Evolutionary conservation across 441 rosid genomes (phyloP).

Genomic region (Erodium moschatum): DNA sequence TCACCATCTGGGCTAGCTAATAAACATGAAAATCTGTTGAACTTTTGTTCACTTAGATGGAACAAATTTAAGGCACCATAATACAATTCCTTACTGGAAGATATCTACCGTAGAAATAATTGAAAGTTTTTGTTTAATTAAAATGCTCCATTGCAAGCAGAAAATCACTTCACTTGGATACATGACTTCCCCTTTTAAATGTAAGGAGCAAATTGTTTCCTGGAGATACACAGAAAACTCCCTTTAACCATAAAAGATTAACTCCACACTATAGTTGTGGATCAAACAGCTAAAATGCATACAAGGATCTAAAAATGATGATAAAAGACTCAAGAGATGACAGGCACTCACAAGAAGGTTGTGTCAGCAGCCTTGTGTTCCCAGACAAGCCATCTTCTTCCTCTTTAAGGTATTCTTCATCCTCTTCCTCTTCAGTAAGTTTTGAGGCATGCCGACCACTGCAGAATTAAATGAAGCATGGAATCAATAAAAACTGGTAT

Average conservation of each 20-base stretch:
- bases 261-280: neutral
- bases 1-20: neutral
- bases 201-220: neutral
- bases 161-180: neutral
- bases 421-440: slow-evolving; percentile 92
- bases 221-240: neutral
- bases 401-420: slow-evolving; percentile 88
- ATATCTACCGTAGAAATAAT: neutral
- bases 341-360: slow-evolving; percentile 75
- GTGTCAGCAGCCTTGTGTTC: slow-evolving; percentile 76
- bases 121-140: too few relatives aligned
- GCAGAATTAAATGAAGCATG: slow-evolving; percentile 7
- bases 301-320: too few relatives aligned
- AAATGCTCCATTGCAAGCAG: neutral
- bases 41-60: neutral
- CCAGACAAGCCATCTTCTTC: slow-evolving; percentile 78
- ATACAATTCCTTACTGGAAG: neutral
- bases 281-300: too few relatives aligned
- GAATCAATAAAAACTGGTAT: neutral
- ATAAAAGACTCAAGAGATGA: neutral
- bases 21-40: neutral
- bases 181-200: neutral
- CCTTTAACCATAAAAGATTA: neutral
- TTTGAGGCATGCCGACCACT: slow-evolving; percentile 98
- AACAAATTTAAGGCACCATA: neutral